Percentiles rank a stretch among this genome's conserved stretches.
Evolutionary conservation across 345 rosid species (phyloP).

Genomic region (Eucalyptus curtisii): DNA sequence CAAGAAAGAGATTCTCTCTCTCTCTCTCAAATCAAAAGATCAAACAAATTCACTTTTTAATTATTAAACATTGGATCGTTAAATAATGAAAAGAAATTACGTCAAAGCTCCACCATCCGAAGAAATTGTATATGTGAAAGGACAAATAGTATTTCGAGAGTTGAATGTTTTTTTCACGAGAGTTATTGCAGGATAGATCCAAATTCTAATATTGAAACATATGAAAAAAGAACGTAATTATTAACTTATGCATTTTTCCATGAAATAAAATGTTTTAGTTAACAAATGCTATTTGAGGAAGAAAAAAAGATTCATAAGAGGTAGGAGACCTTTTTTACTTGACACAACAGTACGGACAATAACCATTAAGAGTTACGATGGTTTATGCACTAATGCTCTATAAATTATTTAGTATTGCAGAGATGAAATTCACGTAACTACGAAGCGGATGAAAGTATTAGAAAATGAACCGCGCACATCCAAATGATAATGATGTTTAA

Average conservation of each 20-base stretch:
- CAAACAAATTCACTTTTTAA: not conserved
- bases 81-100: not conserved
- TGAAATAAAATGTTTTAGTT: not conserved
- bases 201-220: not conserved
- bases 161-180: not conserved
- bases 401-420: not conserved
- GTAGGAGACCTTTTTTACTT: not conserved
- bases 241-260: not conserved
- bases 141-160: not conserved
- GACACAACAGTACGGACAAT: not conserved
- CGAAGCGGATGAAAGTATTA: not conserved
- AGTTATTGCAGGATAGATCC: not conserved
- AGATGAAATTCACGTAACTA: not conserved
- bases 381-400: accelerated
- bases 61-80: not conserved
- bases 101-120: not conserved
- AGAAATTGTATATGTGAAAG: not conserved
- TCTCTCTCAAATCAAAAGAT: not conserved
- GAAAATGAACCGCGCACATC: not conserved
- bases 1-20: not conserved
- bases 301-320: not conserved
- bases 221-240: not conserved
- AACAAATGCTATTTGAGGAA: not conserved
- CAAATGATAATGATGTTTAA: not conserved
- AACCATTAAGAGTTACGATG: not conserved